Evolutionary conservation across 2,329 filamentous ascomycete species (phyloP).

Genomic region (Uncinocarpus reesii): DNA sequence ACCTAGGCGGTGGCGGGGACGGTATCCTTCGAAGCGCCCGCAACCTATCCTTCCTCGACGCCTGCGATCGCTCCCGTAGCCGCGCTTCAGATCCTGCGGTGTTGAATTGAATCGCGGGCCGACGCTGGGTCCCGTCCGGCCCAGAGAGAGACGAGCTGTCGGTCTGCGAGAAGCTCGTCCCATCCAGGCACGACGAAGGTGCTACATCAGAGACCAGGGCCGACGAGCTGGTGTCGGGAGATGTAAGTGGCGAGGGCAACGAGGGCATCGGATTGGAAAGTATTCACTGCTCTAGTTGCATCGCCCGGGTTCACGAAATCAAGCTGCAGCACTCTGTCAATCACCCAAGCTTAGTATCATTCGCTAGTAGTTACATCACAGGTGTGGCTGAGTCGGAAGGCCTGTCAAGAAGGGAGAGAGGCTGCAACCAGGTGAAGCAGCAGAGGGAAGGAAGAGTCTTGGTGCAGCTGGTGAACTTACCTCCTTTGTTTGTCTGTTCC

Average conservation of each 20-base stretch:
- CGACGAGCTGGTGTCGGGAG: constrained; percentile 17
- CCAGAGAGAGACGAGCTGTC: constrained; percentile 8
- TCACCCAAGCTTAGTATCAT: neutral
- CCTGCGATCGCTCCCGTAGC: constrained; percentile 22
- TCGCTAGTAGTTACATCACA: constrained; percentile 8
- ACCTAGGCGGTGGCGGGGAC: constrained; percentile 36
- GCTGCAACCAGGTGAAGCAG: neutral
- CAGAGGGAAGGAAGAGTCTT: neutral
- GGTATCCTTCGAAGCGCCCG: constrained; percentile 22
- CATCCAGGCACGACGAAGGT: constrained; percentile 10
- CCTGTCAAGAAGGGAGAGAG: neutral
- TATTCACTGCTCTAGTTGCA: neutral
- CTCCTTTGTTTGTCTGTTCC: neutral
- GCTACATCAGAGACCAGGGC: constrained; percentile 15
- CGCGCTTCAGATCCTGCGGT: constrained; percentile 24
- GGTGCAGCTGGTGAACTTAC: neutral
- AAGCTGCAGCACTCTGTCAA: constrained; percentile 8
- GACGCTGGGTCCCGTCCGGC: constrained; percentile 19
- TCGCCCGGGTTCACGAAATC: neutral
- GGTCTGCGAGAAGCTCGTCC: constrained; percentile 2
- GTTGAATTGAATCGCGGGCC: constrained; percentile 34
- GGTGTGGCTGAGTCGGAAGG: constrained; percentile 9
- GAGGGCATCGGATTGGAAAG: constrained; percentile 13
- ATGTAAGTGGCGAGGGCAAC: constrained; percentile 14
- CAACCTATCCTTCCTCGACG: constrained; percentile 21